Conservation (phyloP, 305 asterid species). For the Vinca major region DNA sequence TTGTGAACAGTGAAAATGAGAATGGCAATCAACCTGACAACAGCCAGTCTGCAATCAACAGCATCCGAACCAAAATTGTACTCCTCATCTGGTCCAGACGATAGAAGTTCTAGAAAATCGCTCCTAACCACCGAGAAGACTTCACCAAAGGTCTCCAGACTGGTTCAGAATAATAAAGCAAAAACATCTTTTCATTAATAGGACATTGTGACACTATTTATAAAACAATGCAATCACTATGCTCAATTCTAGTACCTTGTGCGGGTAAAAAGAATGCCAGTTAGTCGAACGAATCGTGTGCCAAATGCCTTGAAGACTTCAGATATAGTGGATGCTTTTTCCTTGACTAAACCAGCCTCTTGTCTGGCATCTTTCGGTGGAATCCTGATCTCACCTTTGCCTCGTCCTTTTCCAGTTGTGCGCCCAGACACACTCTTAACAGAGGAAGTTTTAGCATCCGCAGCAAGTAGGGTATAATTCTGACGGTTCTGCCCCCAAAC, state of each 20-base stretch:
- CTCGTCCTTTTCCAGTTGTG: constrained; percentile 31
- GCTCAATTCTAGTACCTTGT: constrained; percentile 58
- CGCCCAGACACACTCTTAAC: constrained; percentile 18
- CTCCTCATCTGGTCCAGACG: constrained; percentile 61
- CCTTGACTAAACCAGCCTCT: constrained; percentile 39
- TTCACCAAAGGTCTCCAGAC: constrained; percentile 80
- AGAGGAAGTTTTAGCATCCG: constrained; percentile 26
- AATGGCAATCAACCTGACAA: constrained; percentile 65
- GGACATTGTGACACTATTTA: not conserved
- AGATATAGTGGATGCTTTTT: constrained; percentile 30
- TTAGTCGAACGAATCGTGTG: constrained; percentile 64
- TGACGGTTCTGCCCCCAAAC: constrained; percentile 57
- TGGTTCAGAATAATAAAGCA: constrained; percentile 28
- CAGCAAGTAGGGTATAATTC: constrained; percentile 40
- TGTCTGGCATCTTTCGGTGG: constrained; percentile 36
- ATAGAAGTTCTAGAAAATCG: constrained; percentile 60
- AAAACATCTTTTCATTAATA: constrained; percentile 16
- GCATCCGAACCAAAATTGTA: constrained; percentile 63
- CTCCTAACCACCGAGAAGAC: constrained; percentile 54
- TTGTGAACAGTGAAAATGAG: constrained; percentile 77
- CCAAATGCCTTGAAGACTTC: constrained; percentile 49
- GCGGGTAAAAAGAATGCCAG: constrained; percentile 83
- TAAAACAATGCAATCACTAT: constrained; percentile 9
- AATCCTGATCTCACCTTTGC: constrained; percentile 49
- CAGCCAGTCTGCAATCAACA: constrained; percentile 59